Base-by-base conservation (phyloP, 441 rosid genomes). In the Manihot esculenta region DNA sequence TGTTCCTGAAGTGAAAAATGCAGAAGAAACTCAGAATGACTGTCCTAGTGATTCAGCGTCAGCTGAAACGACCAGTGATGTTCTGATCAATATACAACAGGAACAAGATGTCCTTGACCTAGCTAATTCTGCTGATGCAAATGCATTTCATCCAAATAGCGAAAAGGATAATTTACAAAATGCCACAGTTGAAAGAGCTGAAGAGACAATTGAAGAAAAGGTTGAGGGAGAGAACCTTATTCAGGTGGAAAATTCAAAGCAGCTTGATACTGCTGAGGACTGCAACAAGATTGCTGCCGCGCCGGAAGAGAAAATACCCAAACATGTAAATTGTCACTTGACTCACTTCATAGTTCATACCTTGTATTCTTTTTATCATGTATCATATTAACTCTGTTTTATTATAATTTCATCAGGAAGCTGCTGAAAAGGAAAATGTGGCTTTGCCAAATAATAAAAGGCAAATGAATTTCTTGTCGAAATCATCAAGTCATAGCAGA, bases 391-490 rank as follows among this genome's bases (percentile, higher is more conserved):
- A 44, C 33, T 65, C 23, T 65, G 21, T 67, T 47, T 75, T 81
- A 18, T 74, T 55, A 55, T 74, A 49, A 47, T 74, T 71, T 58
- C 44, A 72, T 49, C 85, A 87, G 91, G 79, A 75, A 56, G 27
- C 74, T 67, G 57, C 70, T 77, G 81, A 81, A 67, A 78, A 76
- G 80, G 76, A 77, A 64, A 84, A 74, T 53, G 64, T 54, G 11
- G 70, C 70, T 71, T 62, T 82, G 35, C 79, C 81, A 41, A 74
- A 73, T 55, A 83, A 79, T 66, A 88, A 85, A 67, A 80, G 82
- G 35, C 74, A 57, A 61, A 69, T 66, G 63, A 74, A 62, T 66
- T 74, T 77, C 21, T 68, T 72, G 51, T 61, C 77, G 18, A 86
- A 78, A 81, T 66, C 41, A 35, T 35, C 78, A 10, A 62, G 64